Percentiles rank a stretch among this genome's conserved stretches.
These are phyloP conservation scores for Apiotrichum gamsii DNA, from an alignment of 1,284 basidiomycete species.

Conservation along the genomic window DNA sequence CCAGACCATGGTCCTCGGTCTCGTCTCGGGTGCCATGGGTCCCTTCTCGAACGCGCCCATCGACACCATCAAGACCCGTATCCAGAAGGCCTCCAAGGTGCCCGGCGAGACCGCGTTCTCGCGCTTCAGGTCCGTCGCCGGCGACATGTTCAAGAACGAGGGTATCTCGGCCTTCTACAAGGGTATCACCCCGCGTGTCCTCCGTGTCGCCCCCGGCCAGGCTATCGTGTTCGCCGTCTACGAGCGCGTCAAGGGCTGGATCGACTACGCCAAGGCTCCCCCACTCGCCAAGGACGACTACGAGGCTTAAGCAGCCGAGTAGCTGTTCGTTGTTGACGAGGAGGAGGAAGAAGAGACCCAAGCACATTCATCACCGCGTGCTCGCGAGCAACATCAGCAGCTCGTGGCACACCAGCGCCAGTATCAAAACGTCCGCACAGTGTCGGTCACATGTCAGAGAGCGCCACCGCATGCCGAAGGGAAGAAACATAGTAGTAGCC, in stretches of 20 bases:
- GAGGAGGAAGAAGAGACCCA: too few relatives aligned
- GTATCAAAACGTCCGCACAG: too few relatives aligned
- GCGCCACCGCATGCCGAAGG: neutral
- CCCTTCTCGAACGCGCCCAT: constrained; percentile 96
- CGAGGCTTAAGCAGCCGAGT: constrained; percentile 19
- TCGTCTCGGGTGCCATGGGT: constrained; percentile 95
- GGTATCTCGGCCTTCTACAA: constrained; percentile 88
- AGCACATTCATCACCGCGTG: too few relatives aligned
- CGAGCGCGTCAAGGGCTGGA: constrained; percentile 67
- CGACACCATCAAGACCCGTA: constrained; percentile 88
- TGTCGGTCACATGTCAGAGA: too few relatives aligned
- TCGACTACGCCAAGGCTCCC: constrained; percentile 61
- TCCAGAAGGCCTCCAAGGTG: constrained; percentile 72
- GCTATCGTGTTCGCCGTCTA: constrained; percentile 58
- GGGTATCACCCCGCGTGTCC: constrained; percentile 92
- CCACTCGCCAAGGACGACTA: constrained; percentile 38
- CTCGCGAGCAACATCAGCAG: too few relatives aligned
- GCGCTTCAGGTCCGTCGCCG: constrained; percentile 70
- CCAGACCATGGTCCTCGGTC: constrained; percentile 88
- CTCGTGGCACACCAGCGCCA: too few relatives aligned
- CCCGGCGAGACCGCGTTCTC: constrained; percentile 68
- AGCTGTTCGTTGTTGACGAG: too few relatives aligned
- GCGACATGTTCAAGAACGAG: constrained; percentile 90
- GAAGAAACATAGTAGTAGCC: too few relatives aligned
- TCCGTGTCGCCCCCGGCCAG: constrained; percentile 88